phyloP scores from a whole-genome alignment of 352 stramenopile genomes.

The Phytophthora constricta region DNA sequence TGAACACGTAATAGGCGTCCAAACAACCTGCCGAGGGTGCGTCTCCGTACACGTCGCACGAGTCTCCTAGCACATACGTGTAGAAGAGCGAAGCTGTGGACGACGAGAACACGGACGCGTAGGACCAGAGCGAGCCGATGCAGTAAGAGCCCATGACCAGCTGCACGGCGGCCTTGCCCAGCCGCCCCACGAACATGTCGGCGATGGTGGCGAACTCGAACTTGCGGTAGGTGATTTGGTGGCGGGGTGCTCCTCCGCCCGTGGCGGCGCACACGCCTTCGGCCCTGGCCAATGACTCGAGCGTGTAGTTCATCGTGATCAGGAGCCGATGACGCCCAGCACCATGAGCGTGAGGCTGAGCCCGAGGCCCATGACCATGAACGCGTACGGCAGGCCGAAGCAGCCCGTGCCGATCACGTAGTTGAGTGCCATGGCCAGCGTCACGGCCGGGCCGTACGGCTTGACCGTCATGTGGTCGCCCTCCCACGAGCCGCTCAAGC shows the following conservation, averaged over 20 bases:
- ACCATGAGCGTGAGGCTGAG: conserved; percentile 70
- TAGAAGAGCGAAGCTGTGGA: conserved; percentile 85
- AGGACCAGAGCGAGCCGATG: conserved; percentile 83
- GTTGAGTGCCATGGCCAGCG: conserved; percentile 86
- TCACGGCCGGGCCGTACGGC: conserved; percentile 71
- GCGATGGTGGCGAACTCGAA: conserved; percentile 85
- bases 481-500: conserved; percentile 38
- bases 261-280: conserved; percentile 76
- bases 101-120: conserved; percentile 88
- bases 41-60: conserved; percentile 73
- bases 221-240: conserved; percentile 87
- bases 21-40: conserved; percentile 55
- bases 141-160: conserved; percentile 78
- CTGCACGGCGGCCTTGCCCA: conserved; percentile 72
- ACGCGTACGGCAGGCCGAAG: conserved; percentile 85
- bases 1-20: conserved; percentile 77
- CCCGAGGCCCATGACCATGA: conserved; percentile 72
- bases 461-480: conserved; percentile 56
- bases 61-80: conserved; percentile 64
- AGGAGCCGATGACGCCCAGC: conserved; percentile 67
- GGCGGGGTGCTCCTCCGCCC: conserved; percentile 50
- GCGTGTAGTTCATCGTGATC: conserved; percentile 90
- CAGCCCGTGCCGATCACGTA: conserved; percentile 89
- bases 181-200: conserved; percentile 83
- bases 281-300: conserved; percentile 79